Conservation (phyloP, 2,329 filamentous ascomycete species). For the Pseudogymnoascus sp. region DNA sequence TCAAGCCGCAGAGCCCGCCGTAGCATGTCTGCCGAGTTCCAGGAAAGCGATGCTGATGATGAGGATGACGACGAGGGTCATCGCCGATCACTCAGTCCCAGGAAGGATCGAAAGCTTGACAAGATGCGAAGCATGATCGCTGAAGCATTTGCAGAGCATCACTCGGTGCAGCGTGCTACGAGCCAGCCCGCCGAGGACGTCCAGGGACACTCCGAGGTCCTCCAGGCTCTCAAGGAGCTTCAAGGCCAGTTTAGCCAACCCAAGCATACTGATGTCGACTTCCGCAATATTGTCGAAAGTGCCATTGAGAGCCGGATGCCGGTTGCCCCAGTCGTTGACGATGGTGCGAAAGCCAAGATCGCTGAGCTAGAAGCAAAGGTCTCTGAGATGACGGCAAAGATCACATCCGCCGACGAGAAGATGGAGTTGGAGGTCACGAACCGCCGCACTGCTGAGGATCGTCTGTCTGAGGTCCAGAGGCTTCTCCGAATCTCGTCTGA, state of each 20-base stretch:
- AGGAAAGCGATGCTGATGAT: slow-evolving; percentile 88
- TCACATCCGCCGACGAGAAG: slow-evolving; percentile 55
- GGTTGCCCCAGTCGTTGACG: slow-evolving; percentile 40
- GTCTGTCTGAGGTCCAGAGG: slow-evolving; percentile 63
- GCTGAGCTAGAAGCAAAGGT: slow-evolving; percentile 43
- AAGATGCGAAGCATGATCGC: slow-evolving; percentile 68
- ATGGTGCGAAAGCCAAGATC: slow-evolving; percentile 18
- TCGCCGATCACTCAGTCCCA: slow-evolving; percentile 68
- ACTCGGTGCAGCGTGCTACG: slow-evolving; percentile 30
- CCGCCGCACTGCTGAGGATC: slow-evolving; percentile 64
- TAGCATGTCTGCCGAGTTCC: slow-evolving; percentile 61
- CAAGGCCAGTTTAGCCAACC: slow-evolving; percentile 46
- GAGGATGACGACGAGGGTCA: slow-evolving; percentile 65
- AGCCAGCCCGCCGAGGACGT: slow-evolving; percentile 21
- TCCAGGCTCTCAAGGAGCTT: slow-evolving; percentile 61
- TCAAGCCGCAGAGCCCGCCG: slow-evolving; percentile 53
- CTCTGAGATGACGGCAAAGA: slow-evolving; percentile 61
- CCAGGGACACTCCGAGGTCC: slow-evolving; percentile 40
- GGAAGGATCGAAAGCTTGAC: slow-evolving; percentile 70
- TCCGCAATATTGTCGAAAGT: slow-evolving; percentile 58
- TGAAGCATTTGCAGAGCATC: slow-evolving; percentile 62
- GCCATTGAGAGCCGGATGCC: slow-evolving; percentile 52
- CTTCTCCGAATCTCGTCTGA: slow-evolving; percentile 61
- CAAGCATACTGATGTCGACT: slow-evolving; percentile 42
- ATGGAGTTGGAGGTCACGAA: slow-evolving; percentile 56